Evolutionary conservation across 2,329 filamentous ascomycete genomes (phyloP).

Genomic region (Penicillium sp.): DNA sequence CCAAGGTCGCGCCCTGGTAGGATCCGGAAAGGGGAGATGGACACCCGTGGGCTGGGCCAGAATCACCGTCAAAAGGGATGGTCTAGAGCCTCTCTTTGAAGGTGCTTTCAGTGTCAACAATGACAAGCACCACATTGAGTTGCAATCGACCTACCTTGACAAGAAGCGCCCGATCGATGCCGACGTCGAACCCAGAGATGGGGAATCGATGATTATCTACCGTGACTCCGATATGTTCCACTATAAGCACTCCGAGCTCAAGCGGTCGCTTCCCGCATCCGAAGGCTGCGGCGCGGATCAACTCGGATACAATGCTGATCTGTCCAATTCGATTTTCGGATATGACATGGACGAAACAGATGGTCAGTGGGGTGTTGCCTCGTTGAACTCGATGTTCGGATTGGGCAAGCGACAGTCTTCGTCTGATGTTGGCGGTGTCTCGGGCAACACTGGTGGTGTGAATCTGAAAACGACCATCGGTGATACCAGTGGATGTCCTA

Average conservation of each 20-base stretch:
- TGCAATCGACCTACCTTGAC: constrained; percentile 68
- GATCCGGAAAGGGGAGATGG: constrained; percentile 66
- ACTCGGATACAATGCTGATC: constrained; percentile 75
- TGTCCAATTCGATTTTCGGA: constrained; percentile 65
- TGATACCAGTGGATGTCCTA: constrained; percentile 78
- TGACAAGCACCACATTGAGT: constrained; percentile 84
- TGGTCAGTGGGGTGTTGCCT: constrained; percentile 59
- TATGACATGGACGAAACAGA: constrained; percentile 55
- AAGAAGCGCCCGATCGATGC: constrained; percentile 74
- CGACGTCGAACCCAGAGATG: constrained; percentile 53
- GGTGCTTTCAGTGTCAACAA: constrained; percentile 80
- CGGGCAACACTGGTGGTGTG: constrained; percentile 74
- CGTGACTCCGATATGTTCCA: constrained; percentile 78
- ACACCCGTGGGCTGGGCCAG: constrained; percentile 82
- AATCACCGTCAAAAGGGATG: constrained; percentile 75
- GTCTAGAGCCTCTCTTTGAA: constrained; percentile 77
- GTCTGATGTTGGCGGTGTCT: constrained; percentile 65
- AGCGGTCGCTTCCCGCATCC: constrained; percentile 52
- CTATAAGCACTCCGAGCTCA: constrained; percentile 59
- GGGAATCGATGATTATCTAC: constrained; percentile 86
- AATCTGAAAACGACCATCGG: constrained; percentile 80
- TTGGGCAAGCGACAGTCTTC: constrained; percentile 57
- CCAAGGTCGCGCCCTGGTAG: constrained; percentile 74
- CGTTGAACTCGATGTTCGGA: constrained; percentile 68
- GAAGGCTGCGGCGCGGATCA: constrained; percentile 69